Evolutionary conservation across 306 rosid species (phyloP), one percentile per base, ranked within the genome.

Genomic region (Cucumis hystrix): DNA sequence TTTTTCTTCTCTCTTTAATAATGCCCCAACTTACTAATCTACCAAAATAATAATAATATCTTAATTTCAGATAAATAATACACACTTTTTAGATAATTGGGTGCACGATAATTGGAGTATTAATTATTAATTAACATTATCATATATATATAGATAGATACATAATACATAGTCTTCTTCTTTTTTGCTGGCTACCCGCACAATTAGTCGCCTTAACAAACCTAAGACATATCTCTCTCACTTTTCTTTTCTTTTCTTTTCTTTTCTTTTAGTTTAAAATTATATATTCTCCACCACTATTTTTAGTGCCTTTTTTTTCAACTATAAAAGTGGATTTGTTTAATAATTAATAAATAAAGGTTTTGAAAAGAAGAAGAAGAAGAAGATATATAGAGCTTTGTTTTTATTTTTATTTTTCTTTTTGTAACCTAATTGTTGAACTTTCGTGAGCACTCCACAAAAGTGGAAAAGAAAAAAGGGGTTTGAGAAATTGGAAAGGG

Each of bases 181-280:
- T 60, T 14, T 60, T 47, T 51, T 57, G 61, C 45, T 37, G 47
- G 6, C 52, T 5, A 41, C 35, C 52, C 10, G 28, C 74, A 67
- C 4, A 67, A 67, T 67, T 67, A 67, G 74, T 67, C 54, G 74
- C 18, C 74, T 67, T n/a, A 67, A 65, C 21, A 67, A 67, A 67
- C 72, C 40, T 65, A 65, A 21, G 72, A 65, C 72, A 28, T 65
- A 1, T 6, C n/a, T 17, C 6, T 7, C 6, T 17, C 10, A 47
- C 52, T 47, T 54, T 54, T 51, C 30, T 28, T 51, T 51, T 51
- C 4, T 51, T 45, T 45, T 45, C 52, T 47, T 54, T 54, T 51
- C 30, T 28, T 51, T 51, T 51, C 4, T 51, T 45, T 45, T 45
- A 45, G 0, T 45, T 45, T 41, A 4, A 47, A 10, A 1, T 28